These are phyloP conservation scores for Scopulariopsis brevicaulis DNA, from an alignment of 2,329 filamentous ascomycete genomes.

Conservation along the genomic window DNA sequence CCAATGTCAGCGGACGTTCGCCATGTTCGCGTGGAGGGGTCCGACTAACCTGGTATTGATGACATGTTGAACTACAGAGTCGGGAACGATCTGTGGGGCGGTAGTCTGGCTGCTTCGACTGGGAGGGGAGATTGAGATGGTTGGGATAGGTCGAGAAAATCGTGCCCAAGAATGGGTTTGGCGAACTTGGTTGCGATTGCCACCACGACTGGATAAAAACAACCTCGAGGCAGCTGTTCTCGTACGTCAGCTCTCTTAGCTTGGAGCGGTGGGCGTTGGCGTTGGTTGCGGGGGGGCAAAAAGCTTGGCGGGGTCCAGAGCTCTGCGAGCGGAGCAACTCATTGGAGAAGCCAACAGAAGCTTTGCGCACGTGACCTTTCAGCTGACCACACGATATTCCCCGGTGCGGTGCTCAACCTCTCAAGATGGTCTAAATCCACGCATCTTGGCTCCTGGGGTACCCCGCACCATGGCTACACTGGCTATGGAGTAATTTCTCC, in stretches of 20 bases:
- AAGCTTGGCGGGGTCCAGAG: not conserved
- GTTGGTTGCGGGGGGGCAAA: not conserved
- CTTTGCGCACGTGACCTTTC: too few relatives aligned
- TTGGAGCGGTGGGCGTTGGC: not conserved
- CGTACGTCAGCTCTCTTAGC: not conserved
- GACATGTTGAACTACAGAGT: not conserved
- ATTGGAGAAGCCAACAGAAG: not conserved
- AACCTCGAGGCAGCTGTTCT: not conserved
- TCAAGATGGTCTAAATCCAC: too few relatives aligned
- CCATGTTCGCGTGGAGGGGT: conserved; percentile 10
- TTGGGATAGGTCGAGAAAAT: not conserved
- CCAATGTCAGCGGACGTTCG: not conserved
- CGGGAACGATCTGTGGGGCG: not conserved
- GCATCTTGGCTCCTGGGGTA: too few relatives aligned
- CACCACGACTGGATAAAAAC: not conserved
- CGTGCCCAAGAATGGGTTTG: not conserved
- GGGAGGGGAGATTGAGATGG: not conserved
- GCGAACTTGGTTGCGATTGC: not conserved
- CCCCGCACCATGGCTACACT: too few relatives aligned
- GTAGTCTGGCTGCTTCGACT: not conserved
- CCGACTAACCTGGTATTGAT: not conserved
- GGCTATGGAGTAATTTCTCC: not conserved
- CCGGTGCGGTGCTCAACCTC: too few relatives aligned
- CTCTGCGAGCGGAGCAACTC: not conserved
- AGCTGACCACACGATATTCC: too few relatives aligned